Evolutionary conservation across 2,329 filamentous ascomycete genomes (phyloP), one percentile per base, ranked within the genome.

Genomic region (Cercospora berteroae): DNA sequence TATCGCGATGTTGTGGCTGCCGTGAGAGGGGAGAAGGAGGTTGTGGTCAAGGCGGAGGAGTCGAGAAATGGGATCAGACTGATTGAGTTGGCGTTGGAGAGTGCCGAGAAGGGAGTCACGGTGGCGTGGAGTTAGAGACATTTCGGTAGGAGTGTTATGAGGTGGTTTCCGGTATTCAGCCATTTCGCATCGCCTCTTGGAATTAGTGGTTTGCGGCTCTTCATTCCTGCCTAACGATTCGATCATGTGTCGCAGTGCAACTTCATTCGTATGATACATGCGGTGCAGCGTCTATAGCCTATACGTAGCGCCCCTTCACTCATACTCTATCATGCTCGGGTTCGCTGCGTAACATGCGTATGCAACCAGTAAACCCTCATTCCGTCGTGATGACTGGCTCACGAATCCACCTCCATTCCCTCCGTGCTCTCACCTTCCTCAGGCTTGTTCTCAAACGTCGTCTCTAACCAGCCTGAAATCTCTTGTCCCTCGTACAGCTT

Each of bases 401-500:
- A 65, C 42, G 69, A 71, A 62, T 77, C 75, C 55, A 76, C 73
- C 65, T 77, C 76, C 76, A 78, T 78, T 33, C 70, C 70, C 36
- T 64, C 61, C 10, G 61, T 36, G 27, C 33, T 64, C 63, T 75
- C 76, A 20, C 67, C 74, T 23, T 71, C 74, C 65, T 78, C 74
- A 42, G 73, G 67, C 74, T 76, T 77, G 71, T 82, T 83, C 79
- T 83, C 82, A 69, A 83, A 83, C 6, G 81, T 83, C 74, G 89
- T 88, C 80, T 97, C 93, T 79, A 98, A 86, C 88, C 94, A 94
- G 71, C 89, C 88, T 79, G 90, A 89, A 69, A 97, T 89, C 71
- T 95, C 92, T 78, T 93, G 89, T 13, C 93, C 94, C 79, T 99
- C 95, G 76, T 91, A 95, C 72, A 97, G 85, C 84, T 91, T 92